phyloP scores from a whole-genome alignment of 495 filamentous ascomycete species.

The Sordaria brevicollis region DNA sequence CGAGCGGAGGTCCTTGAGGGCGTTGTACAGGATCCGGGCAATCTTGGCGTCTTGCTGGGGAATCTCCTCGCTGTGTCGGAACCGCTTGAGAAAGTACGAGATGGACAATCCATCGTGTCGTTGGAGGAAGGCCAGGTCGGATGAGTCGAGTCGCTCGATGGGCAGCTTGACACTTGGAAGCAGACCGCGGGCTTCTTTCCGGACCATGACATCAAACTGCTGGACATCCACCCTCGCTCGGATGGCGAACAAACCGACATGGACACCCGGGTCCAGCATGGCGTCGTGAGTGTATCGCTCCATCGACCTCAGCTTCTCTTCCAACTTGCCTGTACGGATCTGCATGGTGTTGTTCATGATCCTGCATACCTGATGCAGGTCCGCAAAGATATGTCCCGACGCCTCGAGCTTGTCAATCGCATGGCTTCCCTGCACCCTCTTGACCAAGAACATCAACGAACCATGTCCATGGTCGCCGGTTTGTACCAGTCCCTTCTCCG shows the following conservation, averaged over 20 bases:
- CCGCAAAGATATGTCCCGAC: conserved; percentile 67
- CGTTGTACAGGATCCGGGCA: conserved; percentile 23
- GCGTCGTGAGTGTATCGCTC: conserved; percentile 42
- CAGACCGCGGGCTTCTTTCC: conserved; percentile 50
- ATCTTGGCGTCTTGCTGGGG: conserved; percentile 16
- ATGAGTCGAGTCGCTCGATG: conserved; percentile 42
- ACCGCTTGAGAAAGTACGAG: conserved; percentile 37
- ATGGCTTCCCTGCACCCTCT: conserved; percentile 40
- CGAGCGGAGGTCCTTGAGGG: conserved; percentile 26
- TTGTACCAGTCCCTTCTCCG: conserved; percentile 22
- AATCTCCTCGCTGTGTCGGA: conserved; percentile 27
- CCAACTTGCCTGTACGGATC: conserved; percentile 45
- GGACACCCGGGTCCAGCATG: conserved; percentile 55
- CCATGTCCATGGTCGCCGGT: conserved; percentile 44
- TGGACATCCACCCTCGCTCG: conserved; percentile 51
- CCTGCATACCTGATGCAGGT: conserved; percentile 54
- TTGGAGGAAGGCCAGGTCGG: conserved; percentile 48
- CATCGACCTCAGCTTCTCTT: conserved; percentile 50
- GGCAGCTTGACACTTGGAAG: conserved; percentile 57
- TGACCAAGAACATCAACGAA: conserved; percentile 74
- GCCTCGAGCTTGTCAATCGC: conserved; percentile 55
- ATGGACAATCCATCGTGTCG: conserved; percentile 49
- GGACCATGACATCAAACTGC: conserved; percentile 67
- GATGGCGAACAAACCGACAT: conserved; percentile 66
- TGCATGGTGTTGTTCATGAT: conserved; percentile 63